These are phyloP conservation scores for Scutellaria minor DNA, from an alignment of 257 asterid genomes.

Conservation along the genomic window DNA sequence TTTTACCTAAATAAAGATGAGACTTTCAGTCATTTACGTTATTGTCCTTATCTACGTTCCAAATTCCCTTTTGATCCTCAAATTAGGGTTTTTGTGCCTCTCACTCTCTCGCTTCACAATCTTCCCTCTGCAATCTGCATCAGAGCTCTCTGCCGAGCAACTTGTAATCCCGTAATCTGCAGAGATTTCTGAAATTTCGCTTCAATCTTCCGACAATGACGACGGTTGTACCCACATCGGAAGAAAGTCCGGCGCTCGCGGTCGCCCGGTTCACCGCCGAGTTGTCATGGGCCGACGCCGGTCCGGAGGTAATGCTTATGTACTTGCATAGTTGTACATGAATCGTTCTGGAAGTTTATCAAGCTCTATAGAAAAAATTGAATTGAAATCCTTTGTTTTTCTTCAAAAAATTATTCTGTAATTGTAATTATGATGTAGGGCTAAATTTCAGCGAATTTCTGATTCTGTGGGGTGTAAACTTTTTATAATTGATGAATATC, in stretches of 20 bases:
- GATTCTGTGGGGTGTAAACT: too few species aligned
- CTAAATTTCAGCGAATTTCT: not conserved
- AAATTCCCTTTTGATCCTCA: constrained; percentile 6
- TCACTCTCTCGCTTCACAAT: not conserved
- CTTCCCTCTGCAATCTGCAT: not conserved
- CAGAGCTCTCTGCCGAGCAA: constrained; percentile 43
- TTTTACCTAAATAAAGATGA: too few species aligned
- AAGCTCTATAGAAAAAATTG: constrained; percentile 13
- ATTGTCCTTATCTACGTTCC: constrained; percentile 17
- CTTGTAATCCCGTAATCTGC: constrained; percentile 19
- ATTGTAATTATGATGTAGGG: not conserved
- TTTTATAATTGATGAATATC: not conserved
- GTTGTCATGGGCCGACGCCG: constrained; percentile 91
- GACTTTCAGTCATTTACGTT: not conserved
- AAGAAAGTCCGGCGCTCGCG: constrained; percentile 84
- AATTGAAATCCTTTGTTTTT: not conserved
- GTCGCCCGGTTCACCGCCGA: constrained; percentile 85
- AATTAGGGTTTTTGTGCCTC: constrained; percentile 40
- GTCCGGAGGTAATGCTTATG: constrained; percentile 63
- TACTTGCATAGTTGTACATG: not conserved
- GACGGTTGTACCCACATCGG: constrained; percentile 88
- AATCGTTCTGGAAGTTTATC: constrained; percentile 7
- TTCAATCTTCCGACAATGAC: constrained; percentile 52
- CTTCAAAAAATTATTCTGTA: not conserved
- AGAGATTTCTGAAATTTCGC: constrained; percentile 7